phyloP scores from a whole-genome alignment of 2,329 filamentous ascomycete genomes.

The Cladorrhinum sp. region DNA sequence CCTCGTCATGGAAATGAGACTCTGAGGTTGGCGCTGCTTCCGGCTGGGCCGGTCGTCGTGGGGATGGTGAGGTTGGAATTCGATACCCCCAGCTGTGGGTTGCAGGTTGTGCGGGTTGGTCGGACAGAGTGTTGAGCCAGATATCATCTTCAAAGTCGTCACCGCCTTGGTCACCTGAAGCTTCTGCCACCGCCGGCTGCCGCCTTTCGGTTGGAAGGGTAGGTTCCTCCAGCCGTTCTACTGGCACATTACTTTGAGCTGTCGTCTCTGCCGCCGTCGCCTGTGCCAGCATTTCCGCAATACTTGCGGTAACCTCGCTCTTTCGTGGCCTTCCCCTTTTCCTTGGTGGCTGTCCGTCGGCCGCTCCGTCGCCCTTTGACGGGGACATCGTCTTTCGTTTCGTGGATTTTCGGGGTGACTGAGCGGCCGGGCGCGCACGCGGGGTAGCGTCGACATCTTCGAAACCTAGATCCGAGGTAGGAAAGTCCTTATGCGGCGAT shows the following conservation, averaged over 20 bases:
- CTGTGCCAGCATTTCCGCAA: conserved; percentile 25
- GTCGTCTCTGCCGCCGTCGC: conserved; percentile 12
- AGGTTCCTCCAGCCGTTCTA: background rate
- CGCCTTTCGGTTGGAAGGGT: background rate
- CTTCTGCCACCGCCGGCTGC: background rate
- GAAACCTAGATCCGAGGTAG: conserved; percentile 27
- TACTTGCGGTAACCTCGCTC: conserved; percentile 27
- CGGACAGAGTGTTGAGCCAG: conserved; percentile 43
- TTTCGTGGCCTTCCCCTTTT: conserved; percentile 35
- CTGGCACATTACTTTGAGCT: conserved; percentile 10
- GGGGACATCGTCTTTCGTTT: conserved; percentile 31
- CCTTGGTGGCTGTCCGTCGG: conserved; percentile 28
- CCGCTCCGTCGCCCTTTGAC: conserved; percentile 22
- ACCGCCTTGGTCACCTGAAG: background rate
- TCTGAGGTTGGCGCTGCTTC: conserved; percentile 12
- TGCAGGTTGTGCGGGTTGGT: conserved; percentile 26
- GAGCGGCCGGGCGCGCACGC: conserved; percentile 22
- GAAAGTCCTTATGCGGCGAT: conserved; percentile 21
- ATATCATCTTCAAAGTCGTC: conserved; percentile 40
- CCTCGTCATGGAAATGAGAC: conserved; percentile 9
- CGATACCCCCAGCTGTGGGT: conserved; percentile 8
- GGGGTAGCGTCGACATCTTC: conserved; percentile 32
- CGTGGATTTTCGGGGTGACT: conserved; percentile 17
- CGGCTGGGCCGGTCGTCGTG: background rate
- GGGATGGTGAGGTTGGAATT: conserved; percentile 1